phyloP scores from a whole-genome alignment of 192 early-diverging fungal species.

The Backusella mclennaniae region DNA sequence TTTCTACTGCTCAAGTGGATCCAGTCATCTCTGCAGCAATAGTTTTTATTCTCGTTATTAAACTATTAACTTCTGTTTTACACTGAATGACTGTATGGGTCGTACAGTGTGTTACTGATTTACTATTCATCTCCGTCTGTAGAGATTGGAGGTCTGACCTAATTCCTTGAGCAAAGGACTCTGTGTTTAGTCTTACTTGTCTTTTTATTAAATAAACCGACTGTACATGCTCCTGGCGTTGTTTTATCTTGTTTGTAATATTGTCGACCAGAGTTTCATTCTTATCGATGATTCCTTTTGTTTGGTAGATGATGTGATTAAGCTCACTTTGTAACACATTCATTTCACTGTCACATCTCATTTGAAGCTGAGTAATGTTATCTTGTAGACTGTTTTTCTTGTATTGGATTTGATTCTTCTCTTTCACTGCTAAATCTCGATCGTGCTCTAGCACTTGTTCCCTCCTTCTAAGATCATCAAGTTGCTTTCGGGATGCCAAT shows the following conservation, averaged over 20 bases:
- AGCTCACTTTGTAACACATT: constrained; percentile 10
- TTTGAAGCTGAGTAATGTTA: neutral
- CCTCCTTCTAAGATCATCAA: constrained; percentile 22
- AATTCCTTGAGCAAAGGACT: constrained; percentile 9
- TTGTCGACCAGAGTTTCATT: constrained; percentile 10
- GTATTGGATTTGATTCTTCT: constrained; percentile 22
- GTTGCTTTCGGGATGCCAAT: constrained; percentile 20
- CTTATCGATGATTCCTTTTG: constrained; percentile 1
- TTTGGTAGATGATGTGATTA: neutral
- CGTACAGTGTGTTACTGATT: neutral
- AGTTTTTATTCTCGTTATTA: constrained; percentile 14
- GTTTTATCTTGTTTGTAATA: neutral
- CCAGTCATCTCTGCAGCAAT: constrained; percentile 10
- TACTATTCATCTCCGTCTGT: neutral
- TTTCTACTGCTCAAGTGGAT: neutral
- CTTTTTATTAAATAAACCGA: neutral
- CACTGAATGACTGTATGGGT: constrained; percentile 5
- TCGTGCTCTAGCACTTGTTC: constrained; percentile 20
- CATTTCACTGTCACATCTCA: constrained; percentile 16
- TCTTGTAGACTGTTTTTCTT: constrained; percentile 16
- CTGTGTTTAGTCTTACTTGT: neutral
- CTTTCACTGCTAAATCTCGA: constrained; percentile 14
- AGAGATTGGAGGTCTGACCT: neutral
- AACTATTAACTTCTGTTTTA: constrained; percentile 15
- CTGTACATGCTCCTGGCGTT: neutral